A percentile compares a stretch with the other conserved stretches of the same genome.
Evolutionary conservation across 257 asterid genomes (phyloP).

Genomic region (Jacaranda mimosifolia): DNA sequence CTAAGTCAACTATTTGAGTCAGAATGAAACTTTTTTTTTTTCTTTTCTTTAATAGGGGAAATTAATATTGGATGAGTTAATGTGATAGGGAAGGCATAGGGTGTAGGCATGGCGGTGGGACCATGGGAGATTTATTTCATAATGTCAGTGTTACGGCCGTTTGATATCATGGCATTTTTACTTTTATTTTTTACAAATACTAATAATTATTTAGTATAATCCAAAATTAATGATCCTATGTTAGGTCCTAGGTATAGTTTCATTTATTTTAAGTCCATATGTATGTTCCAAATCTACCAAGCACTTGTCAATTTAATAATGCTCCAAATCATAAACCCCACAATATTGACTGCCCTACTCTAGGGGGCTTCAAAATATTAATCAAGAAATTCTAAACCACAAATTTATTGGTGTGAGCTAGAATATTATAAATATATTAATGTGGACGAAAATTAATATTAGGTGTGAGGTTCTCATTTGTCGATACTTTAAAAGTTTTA

Average conservation of each 20-base stretch:
- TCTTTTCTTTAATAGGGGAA: background rate
- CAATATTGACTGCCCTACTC: background rate
- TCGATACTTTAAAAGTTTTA: too few species aligned
- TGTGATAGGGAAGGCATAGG: background rate
- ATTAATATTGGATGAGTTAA: background rate
- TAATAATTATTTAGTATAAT: background rate
- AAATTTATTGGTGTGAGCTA: too few species aligned
- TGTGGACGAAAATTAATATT: too few species aligned
- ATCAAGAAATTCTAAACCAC: too few species aligned
- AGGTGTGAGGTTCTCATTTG: too few species aligned
- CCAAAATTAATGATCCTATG: background rate
- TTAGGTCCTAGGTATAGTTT: background rate
- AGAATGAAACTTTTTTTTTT: background rate
- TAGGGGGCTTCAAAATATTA: too few species aligned
- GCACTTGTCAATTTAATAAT: background rate
- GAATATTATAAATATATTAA: too few species aligned
- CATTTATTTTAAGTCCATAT: background rate
- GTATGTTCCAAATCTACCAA: background rate
- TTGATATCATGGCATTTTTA: background rate
- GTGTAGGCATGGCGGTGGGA: background rate
- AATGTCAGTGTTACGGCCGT: constrained; percentile 9
- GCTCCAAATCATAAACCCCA: background rate
- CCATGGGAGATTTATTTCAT: constrained; percentile 3
- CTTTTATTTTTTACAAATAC: background rate
- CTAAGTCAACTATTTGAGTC: background rate